Evolutionary conservation across 2,329 filamentous ascomycete species (phyloP).

Genomic region (Geosmithia putterillii): DNA sequence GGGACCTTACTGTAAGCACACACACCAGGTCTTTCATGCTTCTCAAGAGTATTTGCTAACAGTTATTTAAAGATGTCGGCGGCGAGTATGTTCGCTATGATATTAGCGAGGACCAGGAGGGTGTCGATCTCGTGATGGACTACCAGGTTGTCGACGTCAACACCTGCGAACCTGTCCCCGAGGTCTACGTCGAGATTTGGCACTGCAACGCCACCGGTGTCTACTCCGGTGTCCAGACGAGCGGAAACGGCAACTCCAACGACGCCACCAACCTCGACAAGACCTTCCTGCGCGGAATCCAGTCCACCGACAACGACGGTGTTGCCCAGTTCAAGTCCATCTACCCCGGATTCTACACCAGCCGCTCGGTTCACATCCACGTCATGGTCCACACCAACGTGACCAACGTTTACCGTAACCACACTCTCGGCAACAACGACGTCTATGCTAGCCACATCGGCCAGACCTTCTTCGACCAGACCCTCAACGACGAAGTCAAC

Average conservation of each 20-base stretch:
- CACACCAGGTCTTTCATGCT: not conserved
- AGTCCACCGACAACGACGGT: constrained; percentile 25
- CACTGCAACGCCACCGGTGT: constrained; percentile 31
- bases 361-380: constrained; percentile 36
- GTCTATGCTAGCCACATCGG: constrained; percentile 43
- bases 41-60: not conserved
- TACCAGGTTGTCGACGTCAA: constrained; percentile 28
- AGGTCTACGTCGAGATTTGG: constrained; percentile 30
- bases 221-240: constrained; percentile 25
- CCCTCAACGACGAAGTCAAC: constrained; percentile 39
- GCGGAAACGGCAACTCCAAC: constrained; percentile 29
- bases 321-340: constrained; percentile 28
- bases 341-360: constrained; percentile 31
- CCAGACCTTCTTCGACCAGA: constrained; percentile 53
- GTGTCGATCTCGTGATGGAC: constrained; percentile 26
- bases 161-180: constrained; percentile 24
- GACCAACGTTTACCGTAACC: constrained; percentile 16
- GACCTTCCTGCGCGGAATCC: constrained; percentile 23
- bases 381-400: constrained; percentile 24
- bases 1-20: constrained; percentile 23
- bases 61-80: constrained; percentile 12
- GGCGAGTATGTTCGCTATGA: constrained; percentile 21
- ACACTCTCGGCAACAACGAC: constrained; percentile 17
- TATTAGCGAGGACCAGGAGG: constrained; percentile 25
- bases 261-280: constrained; percentile 17